A percentile compares a stretch with the other conserved stretches of the same genome.
phyloP scores from a whole-genome alignment of 768 basidiomycete genomes.

The Lanmaoa rubissima region DNA sequence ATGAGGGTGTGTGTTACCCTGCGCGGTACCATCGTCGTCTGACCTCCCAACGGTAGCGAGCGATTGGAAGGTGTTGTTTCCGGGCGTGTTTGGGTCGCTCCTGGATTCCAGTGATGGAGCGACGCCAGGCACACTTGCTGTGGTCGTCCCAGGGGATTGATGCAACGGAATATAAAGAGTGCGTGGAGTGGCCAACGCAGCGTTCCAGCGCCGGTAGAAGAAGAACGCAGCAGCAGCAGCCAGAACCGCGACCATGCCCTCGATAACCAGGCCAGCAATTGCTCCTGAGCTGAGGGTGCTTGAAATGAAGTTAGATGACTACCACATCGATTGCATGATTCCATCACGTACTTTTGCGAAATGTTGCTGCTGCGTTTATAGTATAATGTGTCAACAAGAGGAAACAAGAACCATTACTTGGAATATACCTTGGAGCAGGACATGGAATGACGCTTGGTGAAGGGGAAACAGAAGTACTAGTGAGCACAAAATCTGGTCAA shows the following conservation, averaged over 20 bases:
- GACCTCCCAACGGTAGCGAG: not conserved
- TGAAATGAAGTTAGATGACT: not conserved
- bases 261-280: constrained; percentile 24
- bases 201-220: constrained; percentile 27
- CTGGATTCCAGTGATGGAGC: constrained; percentile 8
- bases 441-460: not conserved
- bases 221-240: constrained; percentile 14
- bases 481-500: not conserved
- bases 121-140: not conserved
- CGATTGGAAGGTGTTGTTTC: not conserved
- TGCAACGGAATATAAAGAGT: constrained; percentile 1
- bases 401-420: not conserved
- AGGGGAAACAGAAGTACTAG: not conserved
- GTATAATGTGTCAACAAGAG: not conserved
- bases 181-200: not conserved
- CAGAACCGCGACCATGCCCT: constrained; percentile 10
- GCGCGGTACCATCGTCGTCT: not conserved
- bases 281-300: constrained; percentile 22
- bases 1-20: not conserved
- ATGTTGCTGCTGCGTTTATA: not conserved
- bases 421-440: constrained; percentile 5
- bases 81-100: not conserved
- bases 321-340: not conserved
- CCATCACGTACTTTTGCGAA: constrained; percentile 15
- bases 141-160: constrained; percentile 5